phyloP scores from a whole-genome alignment of 345 rosid genomes.

The Eucalyptus sp. region DNA sequence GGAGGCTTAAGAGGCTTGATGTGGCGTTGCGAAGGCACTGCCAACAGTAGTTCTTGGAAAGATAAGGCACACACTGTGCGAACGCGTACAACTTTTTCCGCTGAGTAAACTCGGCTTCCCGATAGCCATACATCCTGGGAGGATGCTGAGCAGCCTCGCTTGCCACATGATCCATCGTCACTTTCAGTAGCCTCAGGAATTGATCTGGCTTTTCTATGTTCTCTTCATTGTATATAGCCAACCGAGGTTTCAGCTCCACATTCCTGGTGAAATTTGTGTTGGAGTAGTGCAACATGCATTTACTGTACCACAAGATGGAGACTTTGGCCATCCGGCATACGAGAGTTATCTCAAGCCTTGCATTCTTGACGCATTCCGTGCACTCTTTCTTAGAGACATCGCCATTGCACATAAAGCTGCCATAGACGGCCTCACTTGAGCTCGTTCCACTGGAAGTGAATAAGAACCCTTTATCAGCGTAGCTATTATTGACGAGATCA shows the following conservation, averaged over 20 bases:
- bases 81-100: neutral
- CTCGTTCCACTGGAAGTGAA: neutral
- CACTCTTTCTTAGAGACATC: neutral
- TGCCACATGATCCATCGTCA: neutral
- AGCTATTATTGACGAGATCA: neutral
- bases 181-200: neutral
- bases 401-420: conserved; percentile 12
- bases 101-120: neutral
- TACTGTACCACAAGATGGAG: conserved; percentile 18
- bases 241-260: neutral
- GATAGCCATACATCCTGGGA: neutral
- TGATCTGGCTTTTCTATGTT: neutral
- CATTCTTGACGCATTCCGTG: neutral
- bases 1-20: too few species aligned
- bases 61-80: neutral
- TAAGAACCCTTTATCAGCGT: neutral
- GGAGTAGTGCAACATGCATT: conserved; percentile 21
- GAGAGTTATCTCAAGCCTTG: neutral
- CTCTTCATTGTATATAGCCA: neutral
- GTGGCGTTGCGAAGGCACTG: too few species aligned
- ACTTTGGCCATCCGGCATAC: neutral
- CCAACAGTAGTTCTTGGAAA: neutral
- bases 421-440: neutral
- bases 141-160: neutral
- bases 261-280: neutral